Evolutionary conservation across 2,329 filamentous ascomycete genomes (phyloP).

Genomic region (Verticillium nubilum): DNA sequence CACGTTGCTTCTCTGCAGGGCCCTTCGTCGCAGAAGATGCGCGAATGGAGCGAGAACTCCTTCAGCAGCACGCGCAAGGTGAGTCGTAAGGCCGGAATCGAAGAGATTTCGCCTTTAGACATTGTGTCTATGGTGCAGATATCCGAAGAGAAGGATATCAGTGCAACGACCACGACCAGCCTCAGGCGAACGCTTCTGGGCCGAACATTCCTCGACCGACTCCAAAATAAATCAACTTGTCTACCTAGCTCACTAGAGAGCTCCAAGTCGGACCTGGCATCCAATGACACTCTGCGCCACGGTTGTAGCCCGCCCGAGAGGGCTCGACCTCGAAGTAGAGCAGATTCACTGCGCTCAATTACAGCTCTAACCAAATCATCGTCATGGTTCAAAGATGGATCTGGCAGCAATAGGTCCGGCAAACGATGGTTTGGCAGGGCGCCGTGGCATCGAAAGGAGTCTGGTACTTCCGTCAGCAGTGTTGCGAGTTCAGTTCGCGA

Average conservation of each 20-base stretch:
- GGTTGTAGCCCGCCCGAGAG: neutral
- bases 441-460: conserved; percentile 34
- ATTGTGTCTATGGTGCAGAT: neutral
- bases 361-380: neutral
- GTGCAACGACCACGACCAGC: neutral
- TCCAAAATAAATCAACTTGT: neutral
- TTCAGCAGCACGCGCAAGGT: neutral
- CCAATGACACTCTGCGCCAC: neutral
- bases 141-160: neutral
- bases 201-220: neutral
- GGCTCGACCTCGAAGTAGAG: neutral
- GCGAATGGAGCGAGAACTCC: neutral
- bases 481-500: conserved; percentile 36
- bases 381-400: conserved; percentile 25
- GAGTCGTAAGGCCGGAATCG: neutral
- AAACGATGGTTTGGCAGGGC: conserved; percentile 34
- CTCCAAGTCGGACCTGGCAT: neutral
- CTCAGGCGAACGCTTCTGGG: neutral
- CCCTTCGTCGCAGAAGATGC: conserved; percentile 9
- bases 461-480: conserved; percentile 29
- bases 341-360: neutral
- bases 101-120: neutral
- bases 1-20: conserved; percentile 42
- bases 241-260: neutral
- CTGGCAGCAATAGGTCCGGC: conserved; percentile 18